Evolutionary conservation across 108 stramenopile genomes (phyloP), one percentile per base, ranked within the genome.

Genomic region (Licmophora abbreviata): DNA sequence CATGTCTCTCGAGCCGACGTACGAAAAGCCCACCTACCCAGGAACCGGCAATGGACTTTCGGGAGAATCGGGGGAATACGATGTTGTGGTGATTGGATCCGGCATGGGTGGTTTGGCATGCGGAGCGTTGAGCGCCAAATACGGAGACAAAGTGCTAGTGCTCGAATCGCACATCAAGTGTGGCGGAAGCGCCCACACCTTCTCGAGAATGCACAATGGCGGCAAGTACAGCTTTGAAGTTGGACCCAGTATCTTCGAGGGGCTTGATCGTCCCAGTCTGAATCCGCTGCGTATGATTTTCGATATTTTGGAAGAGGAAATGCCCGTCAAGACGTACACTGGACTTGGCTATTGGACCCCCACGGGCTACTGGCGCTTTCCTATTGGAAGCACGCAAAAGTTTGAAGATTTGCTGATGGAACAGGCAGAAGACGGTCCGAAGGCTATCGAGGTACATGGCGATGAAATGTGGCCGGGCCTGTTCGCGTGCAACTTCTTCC

Each of bases 271-370:
- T 15, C 84, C 86, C 0, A 68, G 65, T n/a, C 56, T 92, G 24
- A 92, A 92, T 55, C 91, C 91, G 0, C 54, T 92, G 17, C 79
- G 91, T 27, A 92, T 92, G 83, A 81, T 92, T 40, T 88, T 88
- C 58, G 91, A 92, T 63, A 63, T 88, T 35, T 58, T 92, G 27
- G 91, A 79, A 37, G 85, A 85, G 57, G 60, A 73, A 23, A 88
- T 92, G 86, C 91, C 91, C 29, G 91, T 92, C 4, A 73, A 92
- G 54, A 92, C 91, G 9, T 92, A 92, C 77, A 86, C 69, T 49
- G 91, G 91, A 21, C 46, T 92, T 20, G 91, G 85, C 32, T 92
- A 77, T 49, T 92, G 91, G 91, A 88, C 86, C 26, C 91, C 91
- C 18, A 62, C 64, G 10, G 84, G 84, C 51, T 92, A 88, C 53